These are phyloP conservation scores for Friedmanniomyces simplex DNA, from an alignment of 495 filamentous ascomycete species.

Conservation along the genomic window DNA sequence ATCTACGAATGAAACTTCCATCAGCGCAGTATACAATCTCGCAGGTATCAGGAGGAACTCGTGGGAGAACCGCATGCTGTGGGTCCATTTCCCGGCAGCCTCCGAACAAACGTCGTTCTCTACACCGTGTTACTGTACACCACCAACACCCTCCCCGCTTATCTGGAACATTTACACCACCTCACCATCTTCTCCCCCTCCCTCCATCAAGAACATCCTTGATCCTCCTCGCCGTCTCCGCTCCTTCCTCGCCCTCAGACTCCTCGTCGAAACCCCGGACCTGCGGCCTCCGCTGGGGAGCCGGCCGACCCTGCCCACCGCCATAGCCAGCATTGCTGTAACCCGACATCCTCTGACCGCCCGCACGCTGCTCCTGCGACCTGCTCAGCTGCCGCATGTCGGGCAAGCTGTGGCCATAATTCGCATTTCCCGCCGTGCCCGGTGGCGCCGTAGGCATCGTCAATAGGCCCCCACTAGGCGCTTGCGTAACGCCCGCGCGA, in stretches of 20 bases:
- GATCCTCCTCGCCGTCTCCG: background rate
- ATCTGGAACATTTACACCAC: background rate
- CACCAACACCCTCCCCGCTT: no score
- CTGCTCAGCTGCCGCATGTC: background rate
- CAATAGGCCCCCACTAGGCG: background rate
- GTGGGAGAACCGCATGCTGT: no score
- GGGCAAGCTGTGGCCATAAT: conserved; percentile 1
- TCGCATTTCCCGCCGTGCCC: conserved; percentile 5
- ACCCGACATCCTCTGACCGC: background rate
- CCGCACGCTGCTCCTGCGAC: background rate
- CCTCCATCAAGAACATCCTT: background rate
- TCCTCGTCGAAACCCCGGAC: conserved; percentile 1
- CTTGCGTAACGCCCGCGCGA: background rate
- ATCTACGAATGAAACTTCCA: no score
- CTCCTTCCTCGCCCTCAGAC: background rate
- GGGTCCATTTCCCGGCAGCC: no score
- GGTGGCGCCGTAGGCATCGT: background rate
- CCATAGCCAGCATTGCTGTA: background rate
- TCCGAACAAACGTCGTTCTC: no score
- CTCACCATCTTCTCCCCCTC: background rate
- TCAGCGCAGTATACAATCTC: no score
- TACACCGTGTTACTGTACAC: no score
- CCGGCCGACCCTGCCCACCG: no score
- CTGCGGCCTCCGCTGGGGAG: background rate
- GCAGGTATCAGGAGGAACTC: no score